A percentile compares a stretch with the other conserved stretches of the same genome.
phyloP scores from a whole-genome alignment of 1,139 yeast genomes.

The Hyphopichia khmerensis region DNA sequence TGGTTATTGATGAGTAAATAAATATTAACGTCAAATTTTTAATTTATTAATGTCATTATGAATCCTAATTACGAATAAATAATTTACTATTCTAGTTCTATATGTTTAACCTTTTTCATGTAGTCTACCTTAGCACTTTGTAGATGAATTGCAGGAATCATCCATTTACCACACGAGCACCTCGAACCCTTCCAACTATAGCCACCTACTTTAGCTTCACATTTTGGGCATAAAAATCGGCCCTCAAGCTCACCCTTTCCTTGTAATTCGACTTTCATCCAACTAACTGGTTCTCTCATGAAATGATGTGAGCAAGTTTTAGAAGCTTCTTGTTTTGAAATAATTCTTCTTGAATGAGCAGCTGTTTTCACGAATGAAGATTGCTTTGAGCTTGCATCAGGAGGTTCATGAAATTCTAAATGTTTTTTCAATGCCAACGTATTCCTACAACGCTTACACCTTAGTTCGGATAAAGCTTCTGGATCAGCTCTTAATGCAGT shows the following conservation, averaged over 20 bases:
- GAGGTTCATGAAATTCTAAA: slow-evolving; percentile 61
- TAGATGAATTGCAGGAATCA: slow-evolving; percentile 86
- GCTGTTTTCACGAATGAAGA: slow-evolving; percentile 62
- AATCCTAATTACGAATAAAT: neutral
- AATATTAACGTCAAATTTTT: neutral
- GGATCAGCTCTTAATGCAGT: slow-evolving; percentile 14
- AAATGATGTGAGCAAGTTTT: slow-evolving; percentile 73
- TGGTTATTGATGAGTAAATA: slow-evolving; percentile 44
- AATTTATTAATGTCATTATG: neutral
- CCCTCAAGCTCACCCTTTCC: slow-evolving; percentile 78
- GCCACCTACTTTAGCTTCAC: slow-evolving; percentile 81
- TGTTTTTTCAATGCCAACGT: slow-evolving; percentile 47
- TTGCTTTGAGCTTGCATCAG: slow-evolving; percentile 59
- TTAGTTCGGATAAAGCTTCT: slow-evolving; percentile 34
- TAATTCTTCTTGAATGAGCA: slow-evolving; percentile 55
- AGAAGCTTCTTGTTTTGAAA: slow-evolving; percentile 53
- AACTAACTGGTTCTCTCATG: slow-evolving; percentile 78
- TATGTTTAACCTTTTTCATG: slow-evolving; percentile 22
- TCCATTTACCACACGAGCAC: slow-evolving; percentile 96
- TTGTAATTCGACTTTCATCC: slow-evolving; percentile 84
- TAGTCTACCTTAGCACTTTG: slow-evolving; percentile 81
- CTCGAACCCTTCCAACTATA: slow-evolving; percentile 94
- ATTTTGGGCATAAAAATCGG: slow-evolving; percentile 79
- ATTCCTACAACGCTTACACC: slow-evolving; percentile 73
- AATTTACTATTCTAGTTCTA: neutral